Evolutionary conservation across 1,284 basidiomycete species (phyloP), one percentile per base, ranked within the genome.

Genomic region (Ustilago lituana): DNA sequence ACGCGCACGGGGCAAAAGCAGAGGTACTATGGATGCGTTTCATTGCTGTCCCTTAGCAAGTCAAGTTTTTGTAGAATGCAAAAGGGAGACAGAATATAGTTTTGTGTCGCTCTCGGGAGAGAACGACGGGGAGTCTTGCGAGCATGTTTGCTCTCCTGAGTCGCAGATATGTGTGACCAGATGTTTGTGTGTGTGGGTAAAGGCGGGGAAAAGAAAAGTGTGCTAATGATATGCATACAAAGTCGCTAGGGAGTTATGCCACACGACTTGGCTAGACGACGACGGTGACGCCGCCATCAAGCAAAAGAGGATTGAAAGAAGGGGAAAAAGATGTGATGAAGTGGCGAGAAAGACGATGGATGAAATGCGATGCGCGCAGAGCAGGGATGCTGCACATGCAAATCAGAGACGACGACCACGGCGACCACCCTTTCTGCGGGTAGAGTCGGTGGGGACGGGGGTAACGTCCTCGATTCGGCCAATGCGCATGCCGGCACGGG

Each of bases 391-490:
- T 29, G 45, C 48, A 46, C 20, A 50, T 20, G 36, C 67, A 49
- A 65, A 65, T 83, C 84, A 87, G 77, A 98, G 89, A 90, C 95
- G 93, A 84, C 94, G 92, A 94, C 95, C 95, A 87, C 95, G 94
- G 81, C 95, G 93, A 95, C 95, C 95, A 90, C 95, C 95, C 94
- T 94, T 98, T 86, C 94, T 89, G 83, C 95, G 89, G 79, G 95
- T 98, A 73, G 91, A 94, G 85, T 98, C 96, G 67, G 94, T 95
- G 66, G 95, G 95, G 73, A 95, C 89, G 77, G 95, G 95, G 58
- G 95, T 98, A 64, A 98, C 95, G 80, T 87, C 86, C 78, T 82
- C 95, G 79, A 98, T 98, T 78, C 95, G 89, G 70, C 95, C 96
- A 79, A 99, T 98, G 79, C 92, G 87, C 94, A 99, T 97, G 59